Conservation (phyloP, 352 stramenopile species). For the Phytophthora megakarya region DNA sequence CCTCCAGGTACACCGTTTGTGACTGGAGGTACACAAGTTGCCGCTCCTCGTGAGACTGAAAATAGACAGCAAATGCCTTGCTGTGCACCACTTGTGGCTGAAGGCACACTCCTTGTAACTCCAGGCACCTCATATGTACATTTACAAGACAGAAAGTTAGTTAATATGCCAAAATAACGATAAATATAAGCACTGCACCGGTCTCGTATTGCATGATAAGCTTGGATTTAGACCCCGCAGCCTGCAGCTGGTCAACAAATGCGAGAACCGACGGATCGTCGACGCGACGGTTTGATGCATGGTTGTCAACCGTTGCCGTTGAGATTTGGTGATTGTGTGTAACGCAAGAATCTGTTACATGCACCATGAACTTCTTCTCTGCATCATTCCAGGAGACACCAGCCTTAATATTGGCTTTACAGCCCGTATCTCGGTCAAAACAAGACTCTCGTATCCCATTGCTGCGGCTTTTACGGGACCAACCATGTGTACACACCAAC, state of each 20-base stretch:
- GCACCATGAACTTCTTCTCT: neutral
- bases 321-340: slow-evolving; percentile 3
- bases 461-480: neutral
- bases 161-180: too few species aligned
- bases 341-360: neutral
- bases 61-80: neutral
- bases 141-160: too few species aligned
- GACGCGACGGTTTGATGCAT: neutral
- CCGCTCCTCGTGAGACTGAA: too few species aligned
- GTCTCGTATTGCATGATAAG: slow-evolving; percentile 9
- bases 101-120: neutral
- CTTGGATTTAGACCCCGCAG: slow-evolving; percentile 3
- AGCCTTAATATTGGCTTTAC: too few species aligned
- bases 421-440: too few species aligned
- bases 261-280: neutral
- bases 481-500: neutral
- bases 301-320: neutral
- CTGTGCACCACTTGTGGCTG: neutral
- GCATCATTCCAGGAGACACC: too few species aligned
- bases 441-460: too few species aligned
- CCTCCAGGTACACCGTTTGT: too few species aligned
- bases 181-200: too few species aligned
- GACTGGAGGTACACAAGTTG: too few species aligned
- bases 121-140: neutral
- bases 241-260: slow-evolving; percentile 7